phyloP scores from a whole-genome alignment of 345 rosid species.

The Eucalyptus grandis region DNA sequence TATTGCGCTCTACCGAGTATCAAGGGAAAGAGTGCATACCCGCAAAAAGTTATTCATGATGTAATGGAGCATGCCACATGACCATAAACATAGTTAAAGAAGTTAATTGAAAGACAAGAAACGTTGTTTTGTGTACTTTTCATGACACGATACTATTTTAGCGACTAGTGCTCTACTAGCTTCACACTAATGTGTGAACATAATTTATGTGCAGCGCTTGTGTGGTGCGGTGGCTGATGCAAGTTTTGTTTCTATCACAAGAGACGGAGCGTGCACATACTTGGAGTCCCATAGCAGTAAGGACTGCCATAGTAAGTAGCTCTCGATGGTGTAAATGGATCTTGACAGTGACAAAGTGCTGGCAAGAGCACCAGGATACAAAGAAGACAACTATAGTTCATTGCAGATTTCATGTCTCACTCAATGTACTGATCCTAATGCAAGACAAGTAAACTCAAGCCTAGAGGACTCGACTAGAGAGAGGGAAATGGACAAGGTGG shows the following conservation, averaged over 20 bases:
- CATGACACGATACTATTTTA: background rate
- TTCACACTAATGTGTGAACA: background rate
- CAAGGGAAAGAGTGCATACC: background rate
- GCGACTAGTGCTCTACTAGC: background rate
- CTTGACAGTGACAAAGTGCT: constrained; percentile 24
- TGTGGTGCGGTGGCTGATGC: background rate
- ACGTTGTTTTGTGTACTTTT: background rate
- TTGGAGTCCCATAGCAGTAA: constrained; percentile 62
- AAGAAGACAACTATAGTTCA: background rate
- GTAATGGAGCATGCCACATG: background rate
- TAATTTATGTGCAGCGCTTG: background rate
- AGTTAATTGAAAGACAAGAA: background rate
- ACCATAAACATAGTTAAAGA: background rate
- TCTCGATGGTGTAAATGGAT: constrained; percentile 29
- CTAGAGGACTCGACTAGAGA: background rate
- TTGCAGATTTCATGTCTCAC: constrained; percentile 5
- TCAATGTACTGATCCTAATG: background rate
- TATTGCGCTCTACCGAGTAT: background rate
- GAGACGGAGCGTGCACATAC: constrained; percentile 17
- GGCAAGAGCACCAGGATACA: constrained; percentile 26
- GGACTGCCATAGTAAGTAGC: constrained; percentile 87
- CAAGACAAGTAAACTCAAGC: background rate
- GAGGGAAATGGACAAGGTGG: background rate
- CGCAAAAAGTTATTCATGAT: background rate
- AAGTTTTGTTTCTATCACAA: background rate